These are phyloP conservation scores for Claviceps cyperi DNA, from an alignment of 2,329 filamentous ascomycete species.

Conservation along the genomic window DNA sequence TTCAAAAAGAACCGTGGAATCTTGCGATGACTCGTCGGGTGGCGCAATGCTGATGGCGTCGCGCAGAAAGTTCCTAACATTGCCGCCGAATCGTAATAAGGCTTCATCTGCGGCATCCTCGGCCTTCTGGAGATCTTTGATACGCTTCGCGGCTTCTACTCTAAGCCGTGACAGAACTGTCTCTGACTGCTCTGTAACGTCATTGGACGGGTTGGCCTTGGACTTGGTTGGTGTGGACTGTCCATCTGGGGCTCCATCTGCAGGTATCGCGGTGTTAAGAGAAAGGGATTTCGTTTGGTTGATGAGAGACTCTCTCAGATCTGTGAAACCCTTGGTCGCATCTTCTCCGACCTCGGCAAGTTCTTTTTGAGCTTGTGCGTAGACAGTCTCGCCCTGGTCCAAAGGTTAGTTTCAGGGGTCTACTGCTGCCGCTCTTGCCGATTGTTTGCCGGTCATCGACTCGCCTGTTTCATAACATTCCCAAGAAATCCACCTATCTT, in stretches of 20 bases:
- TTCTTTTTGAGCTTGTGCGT: slow-evolving; percentile 78
- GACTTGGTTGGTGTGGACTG: slow-evolving; percentile 33
- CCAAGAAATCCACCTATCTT: slow-evolving; percentile 79
- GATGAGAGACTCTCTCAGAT: slow-evolving; percentile 51
- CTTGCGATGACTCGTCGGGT: slow-evolving; percentile 40
- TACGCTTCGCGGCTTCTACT: slow-evolving; percentile 61
- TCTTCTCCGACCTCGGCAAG: slow-evolving; percentile 65
- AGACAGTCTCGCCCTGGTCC: slow-evolving; percentile 58
- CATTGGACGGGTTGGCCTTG: slow-evolving; percentile 25
- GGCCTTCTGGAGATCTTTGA: slow-evolving; percentile 80
- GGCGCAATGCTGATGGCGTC: slow-evolving; percentile 84
- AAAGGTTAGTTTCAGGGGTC: slow-evolving; percentile 2
- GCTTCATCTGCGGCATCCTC: slow-evolving; percentile 96
- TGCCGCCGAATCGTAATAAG: slow-evolving; percentile 77
- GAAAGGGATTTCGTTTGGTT: slow-evolving; percentile 62
- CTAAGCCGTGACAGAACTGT: slow-evolving; percentile 65
- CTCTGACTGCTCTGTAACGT: slow-evolving; percentile 32
- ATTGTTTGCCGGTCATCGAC: neutral
- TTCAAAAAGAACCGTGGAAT: slow-evolving; percentile 69
- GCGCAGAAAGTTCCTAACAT: slow-evolving; percentile 75
- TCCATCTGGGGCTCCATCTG: slow-evolving; percentile 16
- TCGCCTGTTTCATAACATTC: slow-evolving; percentile 82
- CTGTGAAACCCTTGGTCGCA: slow-evolving; percentile 66
- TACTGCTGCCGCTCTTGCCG: neutral
- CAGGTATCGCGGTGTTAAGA: slow-evolving; percentile 31